Base-by-base conservation (phyloP, 768 basidiomycete species). In the Fomitopsis serialis region DNA sequence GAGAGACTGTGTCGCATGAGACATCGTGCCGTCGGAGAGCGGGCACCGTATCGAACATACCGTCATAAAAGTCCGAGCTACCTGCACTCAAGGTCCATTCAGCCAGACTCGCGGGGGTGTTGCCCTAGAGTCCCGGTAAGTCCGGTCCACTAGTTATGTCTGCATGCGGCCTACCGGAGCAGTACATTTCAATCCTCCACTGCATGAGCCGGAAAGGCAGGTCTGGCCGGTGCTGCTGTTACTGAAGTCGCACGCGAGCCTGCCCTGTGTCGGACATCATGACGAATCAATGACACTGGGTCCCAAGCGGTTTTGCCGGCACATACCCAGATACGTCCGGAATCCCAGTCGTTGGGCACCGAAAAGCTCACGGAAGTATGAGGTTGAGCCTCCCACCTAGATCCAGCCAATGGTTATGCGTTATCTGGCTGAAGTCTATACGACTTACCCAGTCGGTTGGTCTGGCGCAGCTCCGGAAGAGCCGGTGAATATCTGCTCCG, bases 121-220 rank as follows among this genome's bases (percentile, higher is more conserved):
- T 27, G 9, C 44, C 32, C 13, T 37, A 17, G 9, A n/a, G 32
- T 13, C 10, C 8, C 9, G 10, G 8, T 29, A 19, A 24, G 17
- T 22, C 5, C 24, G 4, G 8, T 34, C 0, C 13, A 50, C 25
- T 10, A 25, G 44, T 40, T 17, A 12, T 12, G 21, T 15, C 10
- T 45, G 12, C 8, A 22, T n/a, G 7, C 34, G 13, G 10, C 63
- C 48, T 57, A 76, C 77, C 24, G 81, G 81, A 43, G 79, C 84
- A 29, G 74, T 79, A 56, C 87, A 87, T 11, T 72, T 60, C 9
- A 89, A 69, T 35, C 86, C 87, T 15, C 87, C 86, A 54, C 82
- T 84, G 62, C 86, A 88, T 45, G 84, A 84, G 37, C 86, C 87
- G 52, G 75, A 74, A 19, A 80, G 57, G 58, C 86, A 89, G 69